Percentiles rank a stretch among this genome's conserved stretches.
Evolutionary conservation across 1,139 yeast species (phyloP).

Genomic region (Pichia sp.): DNA sequence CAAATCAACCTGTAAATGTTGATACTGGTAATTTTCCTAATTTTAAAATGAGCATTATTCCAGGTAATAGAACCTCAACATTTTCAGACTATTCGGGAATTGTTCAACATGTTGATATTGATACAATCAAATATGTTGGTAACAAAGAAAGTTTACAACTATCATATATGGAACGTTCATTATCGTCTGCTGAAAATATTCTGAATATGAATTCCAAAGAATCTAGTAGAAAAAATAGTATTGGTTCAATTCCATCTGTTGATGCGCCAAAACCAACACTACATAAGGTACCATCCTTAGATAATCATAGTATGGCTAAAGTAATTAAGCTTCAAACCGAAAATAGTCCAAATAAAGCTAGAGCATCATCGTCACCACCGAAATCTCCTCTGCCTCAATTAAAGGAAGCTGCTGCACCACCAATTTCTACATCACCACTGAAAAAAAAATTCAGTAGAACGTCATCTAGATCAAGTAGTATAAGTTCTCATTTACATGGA

Average conservation of each 20-base stretch:
- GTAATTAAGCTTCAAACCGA: constrained; percentile 6
- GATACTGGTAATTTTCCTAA: background rate
- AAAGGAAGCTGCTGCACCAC: background rate
- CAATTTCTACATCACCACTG: constrained; percentile 7
- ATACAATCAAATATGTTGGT: constrained; percentile 37
- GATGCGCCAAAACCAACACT: background rate
- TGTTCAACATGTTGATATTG: constrained; percentile 38
- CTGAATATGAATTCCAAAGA: constrained; percentile 4
- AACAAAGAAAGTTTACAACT: constrained; percentile 19
- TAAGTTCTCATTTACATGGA: constrained; percentile 13
- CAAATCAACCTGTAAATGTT: background rate
- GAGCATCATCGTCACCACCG: constrained; percentile 10
- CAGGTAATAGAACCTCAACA: constrained; percentile 35
- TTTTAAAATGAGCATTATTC: background rate
- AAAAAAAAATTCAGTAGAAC: constrained; percentile 1
- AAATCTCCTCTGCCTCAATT: constrained; percentile 15
- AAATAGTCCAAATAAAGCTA: constrained; percentile 5
- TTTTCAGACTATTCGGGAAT: constrained; percentile 41
- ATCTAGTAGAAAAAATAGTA: background rate
- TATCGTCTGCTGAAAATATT: constrained; percentile 5
- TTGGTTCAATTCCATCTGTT: background rate
- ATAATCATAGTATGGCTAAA: constrained; percentile 6
- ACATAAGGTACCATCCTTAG: background rate
- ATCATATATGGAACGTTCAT: constrained; percentile 5
- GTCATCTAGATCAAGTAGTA: constrained; percentile 6